phyloP scores from a whole-genome alignment of 768 basidiomycete species.

The Xerocomellus chrysenteron region DNA sequence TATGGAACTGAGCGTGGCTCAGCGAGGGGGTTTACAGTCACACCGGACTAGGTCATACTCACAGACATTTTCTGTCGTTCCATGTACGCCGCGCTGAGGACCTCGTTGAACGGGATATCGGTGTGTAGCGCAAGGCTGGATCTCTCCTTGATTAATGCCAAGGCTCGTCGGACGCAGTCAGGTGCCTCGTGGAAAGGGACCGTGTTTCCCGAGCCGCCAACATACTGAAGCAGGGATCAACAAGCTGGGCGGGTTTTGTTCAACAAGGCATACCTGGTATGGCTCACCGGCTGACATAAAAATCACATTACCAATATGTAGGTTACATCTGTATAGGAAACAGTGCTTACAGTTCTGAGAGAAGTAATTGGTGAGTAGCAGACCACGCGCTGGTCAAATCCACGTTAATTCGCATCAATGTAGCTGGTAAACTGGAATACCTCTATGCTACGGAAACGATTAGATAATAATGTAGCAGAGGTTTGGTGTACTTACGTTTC shows the following conservation, averaged over 20 bases:
- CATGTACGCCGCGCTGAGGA: conserved; percentile 83
- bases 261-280: conserved; percentile 55
- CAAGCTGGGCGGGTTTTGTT: background rate
- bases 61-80: conserved; percentile 84
- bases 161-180: conserved; percentile 55
- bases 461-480: conserved; percentile 6
- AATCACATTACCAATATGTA: background rate
- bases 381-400: conserved; percentile 55
- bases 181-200: conserved; percentile 62
- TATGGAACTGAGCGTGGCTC: conserved; percentile 60
- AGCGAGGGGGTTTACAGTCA: background rate
- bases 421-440: conserved; percentile 35
- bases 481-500: conserved; percentile 43
- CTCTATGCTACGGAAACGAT: conserved; percentile 57
- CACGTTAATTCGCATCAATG: conserved; percentile 4
- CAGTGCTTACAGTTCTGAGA: conserved; percentile 71
- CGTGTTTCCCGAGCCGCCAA: conserved; percentile 74
- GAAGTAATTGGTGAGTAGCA: conserved; percentile 76
- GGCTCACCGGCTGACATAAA: conserved; percentile 64
- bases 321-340: background rate
- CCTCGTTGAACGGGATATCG: conserved; percentile 63
- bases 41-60: conserved; percentile 21
- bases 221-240: conserved; percentile 51
- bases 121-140: conserved; percentile 45
- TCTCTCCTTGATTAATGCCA: conserved; percentile 56